Conservation (phyloP, 768 basidiomycete genomes). For the Tephrocybe sp. region DNA sequence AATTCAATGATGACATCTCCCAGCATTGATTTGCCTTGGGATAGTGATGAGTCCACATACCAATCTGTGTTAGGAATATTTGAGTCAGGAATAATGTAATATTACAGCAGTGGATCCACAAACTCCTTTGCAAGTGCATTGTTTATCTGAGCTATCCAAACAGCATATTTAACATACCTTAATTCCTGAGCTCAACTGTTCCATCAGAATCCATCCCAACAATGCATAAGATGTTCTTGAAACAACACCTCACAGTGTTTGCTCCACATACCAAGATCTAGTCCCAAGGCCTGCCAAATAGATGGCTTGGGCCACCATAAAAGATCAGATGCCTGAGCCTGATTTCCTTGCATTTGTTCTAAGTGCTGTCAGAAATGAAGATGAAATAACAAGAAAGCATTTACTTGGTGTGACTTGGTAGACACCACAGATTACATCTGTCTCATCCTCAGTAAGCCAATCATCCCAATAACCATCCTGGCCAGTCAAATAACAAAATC, state of each 20-base stretch:
- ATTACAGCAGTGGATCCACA: neutral
- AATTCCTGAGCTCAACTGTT: neutral
- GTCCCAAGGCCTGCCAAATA: constrained; percentile 1
- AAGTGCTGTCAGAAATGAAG: neutral
- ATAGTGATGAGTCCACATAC: no score
- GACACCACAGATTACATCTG: constrained; percentile 22
- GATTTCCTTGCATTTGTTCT: neutral
- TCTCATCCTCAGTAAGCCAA: constrained; percentile 17
- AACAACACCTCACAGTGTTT: constrained; percentile 17
- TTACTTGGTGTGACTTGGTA: constrained; percentile 19
- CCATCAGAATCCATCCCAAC: neutral
- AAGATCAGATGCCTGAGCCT: neutral
- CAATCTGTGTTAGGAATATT: no score
- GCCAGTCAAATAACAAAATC: constrained; percentile 1
- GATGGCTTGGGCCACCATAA: constrained; percentile 22
- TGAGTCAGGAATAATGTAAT: no score
- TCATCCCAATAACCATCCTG: constrained; percentile 19
- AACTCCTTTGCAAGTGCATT: neutral
- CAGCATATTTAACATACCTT: neutral
- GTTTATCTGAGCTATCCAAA: neutral
- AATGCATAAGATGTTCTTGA: constrained; percentile 3
- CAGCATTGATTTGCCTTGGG: no score
- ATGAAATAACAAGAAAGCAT: neutral
- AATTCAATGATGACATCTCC: no score
- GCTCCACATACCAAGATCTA: constrained; percentile 17